phyloP scores from a whole-genome alignment of 2,329 filamentous ascomycete genomes.

The Diaporthe helianthi region DNA sequence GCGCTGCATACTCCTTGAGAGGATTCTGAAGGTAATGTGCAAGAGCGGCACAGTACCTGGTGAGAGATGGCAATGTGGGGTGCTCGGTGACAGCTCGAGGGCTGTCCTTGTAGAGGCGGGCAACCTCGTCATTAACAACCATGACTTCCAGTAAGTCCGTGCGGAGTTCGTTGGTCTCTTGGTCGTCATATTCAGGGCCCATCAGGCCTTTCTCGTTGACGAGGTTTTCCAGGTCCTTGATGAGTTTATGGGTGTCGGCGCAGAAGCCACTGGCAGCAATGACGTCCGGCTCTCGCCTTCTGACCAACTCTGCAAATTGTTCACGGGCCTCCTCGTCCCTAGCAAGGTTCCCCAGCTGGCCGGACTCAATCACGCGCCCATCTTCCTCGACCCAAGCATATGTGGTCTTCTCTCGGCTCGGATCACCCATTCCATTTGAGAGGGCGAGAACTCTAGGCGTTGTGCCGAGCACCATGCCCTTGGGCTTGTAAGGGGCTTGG shows the following conservation, averaged over 20 bases:
- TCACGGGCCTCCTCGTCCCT: slow-evolving; percentile 71
- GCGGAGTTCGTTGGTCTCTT: slow-evolving; percentile 75
- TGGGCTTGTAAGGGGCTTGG: slow-evolving; percentile 94
- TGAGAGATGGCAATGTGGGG: slow-evolving; percentile 78
- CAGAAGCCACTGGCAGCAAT: slow-evolving; percentile 89
- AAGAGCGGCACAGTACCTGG: slow-evolving; percentile 87
- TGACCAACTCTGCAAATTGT: slow-evolving; percentile 79
- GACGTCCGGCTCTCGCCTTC: slow-evolving; percentile 84
- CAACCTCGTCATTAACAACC: slow-evolving; percentile 94
- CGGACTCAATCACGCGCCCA: slow-evolving; percentile 85
- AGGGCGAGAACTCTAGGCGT: slow-evolving; percentile 85
- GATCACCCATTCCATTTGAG: slow-evolving; percentile 82
- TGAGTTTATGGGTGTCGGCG: slow-evolving; percentile 83
- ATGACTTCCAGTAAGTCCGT: slow-evolving; percentile 86
- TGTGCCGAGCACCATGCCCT: slow-evolving; percentile 88
- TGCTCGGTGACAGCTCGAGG: slow-evolving; percentile 80
- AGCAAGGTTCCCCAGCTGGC: slow-evolving; percentile 82
- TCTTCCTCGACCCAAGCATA: slow-evolving; percentile 96
- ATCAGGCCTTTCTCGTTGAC: slow-evolving; percentile 79
- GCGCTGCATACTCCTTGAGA: slow-evolving; percentile 92
- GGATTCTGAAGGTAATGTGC: slow-evolving; percentile 94
- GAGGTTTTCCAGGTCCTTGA: slow-evolving; percentile 80
- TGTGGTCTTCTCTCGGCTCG: slow-evolving; percentile 77
- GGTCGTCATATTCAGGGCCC: slow-evolving; percentile 82
- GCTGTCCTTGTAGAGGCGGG: slow-evolving; percentile 94